Base-by-base conservation (phyloP, 192 early-diverging fungal species). In the Lobosporangium transversale region DNA sequence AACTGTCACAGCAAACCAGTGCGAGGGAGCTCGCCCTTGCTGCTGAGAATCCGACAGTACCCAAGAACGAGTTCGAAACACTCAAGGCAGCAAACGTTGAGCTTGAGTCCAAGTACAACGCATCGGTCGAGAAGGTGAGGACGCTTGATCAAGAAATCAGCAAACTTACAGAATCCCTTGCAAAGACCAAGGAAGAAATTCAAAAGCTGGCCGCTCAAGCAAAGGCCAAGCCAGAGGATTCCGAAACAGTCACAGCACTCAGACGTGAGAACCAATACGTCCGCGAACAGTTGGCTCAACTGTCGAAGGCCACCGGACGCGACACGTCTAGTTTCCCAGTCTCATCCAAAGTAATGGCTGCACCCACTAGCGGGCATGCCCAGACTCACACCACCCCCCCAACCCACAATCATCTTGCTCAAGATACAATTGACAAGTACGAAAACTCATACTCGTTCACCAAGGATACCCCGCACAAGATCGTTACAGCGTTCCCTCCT, bases 211-310 rank as follows among this genome's bases (percentile, higher is more conserved):
- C 66, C 44, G 82, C 80, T 29, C 61, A 60, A 59, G 80, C 73
- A 65, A 78, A 54, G 67, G 78, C 54, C 32, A 84, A 85, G 63
- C 85, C 89, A 36, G 81, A 82, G 53, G 93, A 95, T 65, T 79
- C 81, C 37, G 86, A 86, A 15, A 81, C 82, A 23, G 85, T 90
- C 11, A 70, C 78, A 12, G 89, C 87, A 21, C 80, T 95, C 8
- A 85, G 84, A 65, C 89, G 88, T 55, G 91, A 95, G 66, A 89
- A 93, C 31, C 80, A 87, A 18, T 79, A 86, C 31, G 82, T 94
- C 35, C 84, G 87, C 64, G 88, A 90, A 53, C 92, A 95, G 67
- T 81, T 95, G 45, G 79, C 88, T 58, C 73, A 76, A 23, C 65
- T 76, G 51, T 76, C 73, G 40, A 83, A 89, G 43, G 74, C 88